phyloP scores from a whole-genome alignment of 257 asterid genomes.

The Phtheirospermum japonicum region DNA sequence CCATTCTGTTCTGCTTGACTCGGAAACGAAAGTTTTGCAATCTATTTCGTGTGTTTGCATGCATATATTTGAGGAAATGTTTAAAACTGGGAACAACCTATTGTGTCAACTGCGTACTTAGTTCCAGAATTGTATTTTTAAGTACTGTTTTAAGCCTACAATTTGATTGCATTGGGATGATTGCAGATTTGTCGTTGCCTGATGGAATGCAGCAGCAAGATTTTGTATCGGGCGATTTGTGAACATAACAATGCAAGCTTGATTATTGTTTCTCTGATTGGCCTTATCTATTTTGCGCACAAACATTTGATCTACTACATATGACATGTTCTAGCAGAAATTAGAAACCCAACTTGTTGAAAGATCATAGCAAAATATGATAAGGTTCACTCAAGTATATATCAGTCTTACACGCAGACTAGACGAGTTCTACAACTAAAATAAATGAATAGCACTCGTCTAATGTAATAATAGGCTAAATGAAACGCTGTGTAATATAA shows the following conservation, averaged over 20 bases:
- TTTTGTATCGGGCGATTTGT: background rate
- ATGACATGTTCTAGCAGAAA: background rate
- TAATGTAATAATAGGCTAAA: too few species aligned
- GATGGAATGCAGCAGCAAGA: background rate
- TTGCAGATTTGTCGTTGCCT: background rate
- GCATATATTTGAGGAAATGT: background rate
- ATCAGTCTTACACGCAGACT: too few species aligned
- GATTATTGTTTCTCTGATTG: background rate
- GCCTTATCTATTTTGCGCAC: too few species aligned
- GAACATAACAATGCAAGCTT: background rate
- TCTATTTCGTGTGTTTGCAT: constrained; percentile 22
- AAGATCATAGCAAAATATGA: too few species aligned
- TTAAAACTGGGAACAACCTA: too few species aligned
- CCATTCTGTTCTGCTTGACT: constrained; percentile 20
- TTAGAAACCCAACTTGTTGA: background rate
- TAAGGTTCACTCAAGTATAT: too few species aligned
- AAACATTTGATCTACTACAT: background rate
- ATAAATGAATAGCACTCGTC: too few species aligned
- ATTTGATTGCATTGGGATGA: background rate
- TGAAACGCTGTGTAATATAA: too few species aligned
- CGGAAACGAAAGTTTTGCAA: constrained; percentile 20
- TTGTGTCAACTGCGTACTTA: too few species aligned
- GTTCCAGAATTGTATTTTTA: background rate
- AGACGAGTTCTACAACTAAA: too few species aligned
- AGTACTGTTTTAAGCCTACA: background rate